Evolutionary conservation across 2,329 filamentous ascomycete species (phyloP), one percentile per base, ranked within the genome.

Genomic region (Sarocladium brachiariae): DNA sequence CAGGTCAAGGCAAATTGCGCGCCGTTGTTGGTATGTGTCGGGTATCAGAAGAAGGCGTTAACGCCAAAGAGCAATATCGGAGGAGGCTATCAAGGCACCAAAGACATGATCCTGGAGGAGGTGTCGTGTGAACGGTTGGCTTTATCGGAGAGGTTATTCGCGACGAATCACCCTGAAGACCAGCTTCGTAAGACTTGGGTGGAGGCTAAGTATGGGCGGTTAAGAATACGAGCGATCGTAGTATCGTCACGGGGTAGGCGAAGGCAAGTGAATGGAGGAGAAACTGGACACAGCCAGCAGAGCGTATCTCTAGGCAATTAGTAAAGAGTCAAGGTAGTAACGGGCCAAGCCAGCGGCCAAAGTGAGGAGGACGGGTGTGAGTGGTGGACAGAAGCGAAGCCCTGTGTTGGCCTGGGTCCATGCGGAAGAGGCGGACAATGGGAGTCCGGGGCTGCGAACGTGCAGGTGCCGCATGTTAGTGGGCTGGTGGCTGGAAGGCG

Each of bases 361-460:
- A 47, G 31, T 43, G 24, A 45, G 39, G 25, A 31, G 43, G 25
- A 47, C 9, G 43, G 43, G 35, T 39, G 35, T 21, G 35, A 45
- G 21, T 45, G 39, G 39, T 33, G 27, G 27, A 47, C 25, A 18
- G 25, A 9, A 16, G 16, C 11, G 13, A 16, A n/a, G 43, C 10
- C 23, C 39, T 43, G 19, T 43, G 39, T 43, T 39, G 37, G 37
- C 37, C 27, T 37, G 34, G 34, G 37, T 14, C 21, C 30, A 8
- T 30, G 43, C 43, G 43, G 43, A 47, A 47, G 43, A 47, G 27
- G 43, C 43, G 43, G 43, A 47, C 43, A 25, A 23, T 47, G 43
- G 43, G 19, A 25, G 43, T 47, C 43, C 43, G 43, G 11, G 11
- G 21, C 7, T 11, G 38, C 9, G 18, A 21, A 4, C 5, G 10